These are phyloP conservation scores for Capsicum chinense DNA, from an alignment of 257 asterid genomes.

Conservation along the genomic window DNA sequence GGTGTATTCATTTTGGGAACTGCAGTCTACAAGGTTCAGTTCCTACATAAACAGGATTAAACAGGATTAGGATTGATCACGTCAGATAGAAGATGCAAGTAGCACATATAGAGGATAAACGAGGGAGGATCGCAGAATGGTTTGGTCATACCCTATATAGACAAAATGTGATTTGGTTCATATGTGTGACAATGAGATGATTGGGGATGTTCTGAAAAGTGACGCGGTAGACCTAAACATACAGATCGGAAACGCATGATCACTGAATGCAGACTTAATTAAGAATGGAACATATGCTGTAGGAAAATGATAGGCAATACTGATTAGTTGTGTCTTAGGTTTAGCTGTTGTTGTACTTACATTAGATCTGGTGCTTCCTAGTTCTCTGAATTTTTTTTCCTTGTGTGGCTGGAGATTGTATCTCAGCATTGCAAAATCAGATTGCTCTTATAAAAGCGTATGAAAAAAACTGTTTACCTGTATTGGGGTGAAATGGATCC, in stretches of 20 bases:
- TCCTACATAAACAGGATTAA: background rate
- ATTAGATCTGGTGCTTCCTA: background rate
- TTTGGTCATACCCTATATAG: background rate
- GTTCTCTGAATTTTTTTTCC: background rate
- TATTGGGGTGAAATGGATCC: background rate
- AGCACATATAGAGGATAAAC: background rate
- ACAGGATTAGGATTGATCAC: background rate
- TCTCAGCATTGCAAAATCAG: background rate
- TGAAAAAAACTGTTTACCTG: background rate
- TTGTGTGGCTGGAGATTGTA: background rate
- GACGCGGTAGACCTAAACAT: background rate
- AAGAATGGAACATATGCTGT: background rate
- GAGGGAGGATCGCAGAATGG: background rate
- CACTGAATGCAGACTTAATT: background rate
- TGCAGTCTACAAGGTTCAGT: background rate
- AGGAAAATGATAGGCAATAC: background rate
- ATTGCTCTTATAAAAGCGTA: background rate
- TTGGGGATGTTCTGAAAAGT: background rate
- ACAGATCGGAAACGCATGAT: background rate
- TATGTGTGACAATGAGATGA: background rate
- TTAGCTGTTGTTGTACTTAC: background rate
- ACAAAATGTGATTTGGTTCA: background rate
- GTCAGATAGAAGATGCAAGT: background rate
- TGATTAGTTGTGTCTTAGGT: background rate
- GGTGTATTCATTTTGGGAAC: background rate